A percentile compares a stretch with the other conserved stretches of the same genome.
Conservation (phyloP, 108 stramenopile genomes). For the Skeletonema potamos region DNA sequence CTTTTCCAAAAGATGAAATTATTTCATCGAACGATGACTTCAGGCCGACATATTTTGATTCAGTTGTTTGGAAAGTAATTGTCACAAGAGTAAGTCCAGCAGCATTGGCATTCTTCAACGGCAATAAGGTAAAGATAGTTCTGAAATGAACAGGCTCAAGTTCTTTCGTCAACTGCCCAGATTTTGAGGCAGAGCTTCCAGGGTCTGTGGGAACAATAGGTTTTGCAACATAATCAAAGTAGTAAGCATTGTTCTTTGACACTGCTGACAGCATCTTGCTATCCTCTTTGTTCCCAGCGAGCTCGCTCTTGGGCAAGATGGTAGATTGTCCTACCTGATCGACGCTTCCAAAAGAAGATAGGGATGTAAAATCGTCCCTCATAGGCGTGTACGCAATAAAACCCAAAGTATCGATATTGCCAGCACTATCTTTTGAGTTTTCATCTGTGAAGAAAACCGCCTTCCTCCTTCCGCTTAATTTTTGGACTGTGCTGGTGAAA, state of each 20-base stretch:
- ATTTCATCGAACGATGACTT: conserved; percentile 67
- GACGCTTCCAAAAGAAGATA: conserved; percentile 70
- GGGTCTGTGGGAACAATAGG: conserved; percentile 23
- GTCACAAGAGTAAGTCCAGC: conserved; percentile 78
- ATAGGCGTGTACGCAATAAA: conserved; percentile 84
- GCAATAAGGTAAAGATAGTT: conserved; percentile 67
- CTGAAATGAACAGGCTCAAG: conserved; percentile 63
- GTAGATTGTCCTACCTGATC: conserved; percentile 78
- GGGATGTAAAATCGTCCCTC: conserved; percentile 75
- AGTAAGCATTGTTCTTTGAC: conserved; percentile 70
- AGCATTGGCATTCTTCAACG: conserved; percentile 40
- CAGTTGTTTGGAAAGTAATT: conserved; percentile 70
- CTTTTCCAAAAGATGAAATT: conserved; percentile 64
- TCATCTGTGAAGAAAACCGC: conserved; percentile 55
- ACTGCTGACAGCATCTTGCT: conserved; percentile 65
- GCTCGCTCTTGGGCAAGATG: conserved; percentile 76
- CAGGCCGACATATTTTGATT: conserved; percentile 52
- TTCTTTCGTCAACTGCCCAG: conserved; percentile 11
- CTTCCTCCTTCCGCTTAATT: conserved; percentile 65
- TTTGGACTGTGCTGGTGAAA: conserved; percentile 60
- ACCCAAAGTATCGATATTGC: conserved; percentile 47
- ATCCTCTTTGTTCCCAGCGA: conserved; percentile 51
- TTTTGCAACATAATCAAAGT: conserved; percentile 59
- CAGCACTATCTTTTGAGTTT: conserved; percentile 27
- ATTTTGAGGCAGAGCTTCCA: background rate